Percentiles rank a stretch among this genome's conserved stretches.
phyloP scores from a whole-genome alignment of 2,329 filamentous ascomycete species.

The Alternaria brassicicola region DNA sequence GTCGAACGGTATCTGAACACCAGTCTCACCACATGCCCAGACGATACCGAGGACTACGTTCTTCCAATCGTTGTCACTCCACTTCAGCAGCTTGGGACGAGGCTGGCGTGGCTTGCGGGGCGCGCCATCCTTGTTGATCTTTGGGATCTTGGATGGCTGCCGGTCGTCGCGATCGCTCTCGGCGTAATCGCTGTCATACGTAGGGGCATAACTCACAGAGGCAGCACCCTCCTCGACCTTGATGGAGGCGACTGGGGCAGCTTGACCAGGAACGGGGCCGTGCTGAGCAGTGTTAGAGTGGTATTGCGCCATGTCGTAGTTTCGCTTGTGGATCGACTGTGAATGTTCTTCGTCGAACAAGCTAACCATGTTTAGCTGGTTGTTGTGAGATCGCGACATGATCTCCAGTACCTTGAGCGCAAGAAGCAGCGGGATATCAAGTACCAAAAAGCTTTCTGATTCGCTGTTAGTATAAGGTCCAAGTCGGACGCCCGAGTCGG shows the following conservation, averaged over 20 bases:
- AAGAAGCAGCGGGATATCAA: neutral
- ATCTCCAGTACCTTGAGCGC: neutral
- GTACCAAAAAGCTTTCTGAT: neutral
- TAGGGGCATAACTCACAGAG: constrained; percentile 20
- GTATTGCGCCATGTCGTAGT: neutral
- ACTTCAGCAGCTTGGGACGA: constrained; percentile 37
- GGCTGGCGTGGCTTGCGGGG: constrained; percentile 40
- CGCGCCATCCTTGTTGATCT: constrained; percentile 37
- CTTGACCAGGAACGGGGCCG: neutral
- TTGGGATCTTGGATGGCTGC: constrained; percentile 21
- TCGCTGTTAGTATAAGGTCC: neutral
- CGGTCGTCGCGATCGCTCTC: constrained; percentile 22
- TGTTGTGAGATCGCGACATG: constrained; percentile 20
- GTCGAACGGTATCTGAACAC: constrained; percentile 39
- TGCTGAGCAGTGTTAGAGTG: neutral
- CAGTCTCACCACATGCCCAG: constrained; percentile 38
- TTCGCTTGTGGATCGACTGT: neutral
- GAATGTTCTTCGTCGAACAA: constrained; percentile 3
- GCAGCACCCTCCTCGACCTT: neutral
- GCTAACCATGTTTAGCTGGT: constrained; percentile 18
- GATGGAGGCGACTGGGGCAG: neutral
- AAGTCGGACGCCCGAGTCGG: neutral
- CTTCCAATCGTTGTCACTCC: constrained; percentile 40
- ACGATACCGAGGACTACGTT: constrained; percentile 37
- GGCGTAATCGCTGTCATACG: constrained; percentile 17